Base-by-base conservation (phyloP, 306 rosid species). In the Malus fusca region DNA sequence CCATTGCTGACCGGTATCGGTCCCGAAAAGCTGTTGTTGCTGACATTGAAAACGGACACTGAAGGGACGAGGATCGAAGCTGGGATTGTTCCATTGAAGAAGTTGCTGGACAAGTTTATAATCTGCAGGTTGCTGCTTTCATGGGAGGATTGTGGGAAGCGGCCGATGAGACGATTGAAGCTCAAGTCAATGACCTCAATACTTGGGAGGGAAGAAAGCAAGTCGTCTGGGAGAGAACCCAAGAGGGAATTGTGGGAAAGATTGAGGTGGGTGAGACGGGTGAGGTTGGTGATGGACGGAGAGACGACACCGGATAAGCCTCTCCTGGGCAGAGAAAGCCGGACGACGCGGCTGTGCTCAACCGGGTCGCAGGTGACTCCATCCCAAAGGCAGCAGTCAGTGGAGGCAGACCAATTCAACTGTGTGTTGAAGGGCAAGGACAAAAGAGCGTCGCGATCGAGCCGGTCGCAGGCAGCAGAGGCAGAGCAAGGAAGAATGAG, bases 361-460 rank as follows among this genome's bases (percentile, higher is more conserved):
- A 62, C 74, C 2, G 11, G 4, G 23, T 78, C 83, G 75, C 97
- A 92, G 51, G 10, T 1, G 4, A 95, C 69, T 18, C 99, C 97
- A 74, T 89, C 92, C 99, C 99, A 95, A 17, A 3, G 7, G 33
- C 99, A 95, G 69, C 99, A 95, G 68, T 92, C 97, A 44, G 30
- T 13, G 8, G 96, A 79, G 66, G 51, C 15, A 70, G 89, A 75
- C 99, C 97, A 92, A 62, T 87, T 83, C 71, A 90, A 90, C 30
- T 85, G 64, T 43, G 83, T 26, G 21, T 70, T 21, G 28, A 70
- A 51, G 44, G 44, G 40, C 63, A 70, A 70, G 46, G 62, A 70
- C 19, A 51, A 51, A 6, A 33, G 63, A 17, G 74, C 42, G 23
- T 70, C 46, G 6, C 33, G 63, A 52, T 70, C 62, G n/a, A 52